phyloP scores from a whole-genome alignment of 192 early-diverging fungal species.

The Podila clonocystis region DNA sequence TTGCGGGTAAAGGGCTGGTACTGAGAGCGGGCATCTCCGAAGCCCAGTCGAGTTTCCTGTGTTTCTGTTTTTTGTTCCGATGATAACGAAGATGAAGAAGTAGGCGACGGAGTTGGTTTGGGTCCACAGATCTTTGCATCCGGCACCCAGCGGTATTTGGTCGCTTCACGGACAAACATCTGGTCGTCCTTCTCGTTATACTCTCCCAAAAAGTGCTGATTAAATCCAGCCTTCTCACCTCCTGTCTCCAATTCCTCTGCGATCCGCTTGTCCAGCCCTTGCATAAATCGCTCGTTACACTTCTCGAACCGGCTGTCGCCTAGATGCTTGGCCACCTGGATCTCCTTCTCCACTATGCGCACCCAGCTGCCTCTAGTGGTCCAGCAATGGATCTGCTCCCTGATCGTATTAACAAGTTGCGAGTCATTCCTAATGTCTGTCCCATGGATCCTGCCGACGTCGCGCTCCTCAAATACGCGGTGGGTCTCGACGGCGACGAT shows the following conservation, averaged over 20 bases:
- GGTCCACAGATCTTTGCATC: constrained; percentile 34
- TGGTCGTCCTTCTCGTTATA: constrained; percentile 26
- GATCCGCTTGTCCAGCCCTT: constrained; percentile 19
- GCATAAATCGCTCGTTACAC: constrained; percentile 36
- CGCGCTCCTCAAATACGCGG: constrained; percentile 38
- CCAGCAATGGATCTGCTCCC: constrained; percentile 49
- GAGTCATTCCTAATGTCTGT: constrained; percentile 16
- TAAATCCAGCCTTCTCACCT: not conserved
- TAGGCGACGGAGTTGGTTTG: not conserved
- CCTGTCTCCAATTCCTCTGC: not conserved
- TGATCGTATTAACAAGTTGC: constrained; percentile 8
- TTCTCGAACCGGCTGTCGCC: constrained; percentile 39
- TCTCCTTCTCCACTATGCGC: constrained; percentile 11
- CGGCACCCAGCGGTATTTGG: constrained; percentile 38
- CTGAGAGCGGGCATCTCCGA: constrained; percentile 19
- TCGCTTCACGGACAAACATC: constrained; percentile 32
- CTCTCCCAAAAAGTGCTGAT: constrained; percentile 32
- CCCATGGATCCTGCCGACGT: constrained; percentile 19
- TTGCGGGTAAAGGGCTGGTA: constrained; percentile 18
- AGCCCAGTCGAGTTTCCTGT: constrained; percentile 16
- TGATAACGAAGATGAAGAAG: not conserved
- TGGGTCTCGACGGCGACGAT: constrained; percentile 30
- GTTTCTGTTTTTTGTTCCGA: not conserved
- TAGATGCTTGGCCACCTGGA: constrained; percentile 7
- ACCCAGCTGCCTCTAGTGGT: constrained; percentile 33